phyloP scores from a whole-genome alignment of 208 protist species.

The Trypanosoma theileri region DNA sequence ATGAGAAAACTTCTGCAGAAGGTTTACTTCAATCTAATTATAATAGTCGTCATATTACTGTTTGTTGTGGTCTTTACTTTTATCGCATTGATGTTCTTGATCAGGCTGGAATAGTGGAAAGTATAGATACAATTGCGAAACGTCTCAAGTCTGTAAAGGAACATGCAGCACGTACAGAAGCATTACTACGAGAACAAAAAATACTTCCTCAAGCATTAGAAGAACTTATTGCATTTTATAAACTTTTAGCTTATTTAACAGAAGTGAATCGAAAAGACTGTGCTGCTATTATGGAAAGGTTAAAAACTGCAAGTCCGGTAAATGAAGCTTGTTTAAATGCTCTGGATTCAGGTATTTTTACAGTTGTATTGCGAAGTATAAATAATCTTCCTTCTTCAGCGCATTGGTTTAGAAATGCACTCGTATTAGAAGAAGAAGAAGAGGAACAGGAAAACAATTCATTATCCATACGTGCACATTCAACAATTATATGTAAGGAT shows the following conservation, averaged over 20 bases:
- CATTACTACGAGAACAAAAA: constrained; percentile 23
- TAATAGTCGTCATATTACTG: constrained; percentile 57
- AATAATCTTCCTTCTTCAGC: background rate
- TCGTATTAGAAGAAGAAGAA: constrained; percentile 24
- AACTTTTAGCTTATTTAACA: constrained; percentile 50
- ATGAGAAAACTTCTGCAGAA: constrained; percentile 12
- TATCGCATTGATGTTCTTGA: constrained; percentile 73
- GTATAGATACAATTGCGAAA: constrained; percentile 5
- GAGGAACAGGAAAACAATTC: background rate
- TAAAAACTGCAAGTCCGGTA: constrained; percentile 54
- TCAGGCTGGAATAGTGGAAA: constrained; percentile 15
- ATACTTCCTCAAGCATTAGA: constrained; percentile 38
- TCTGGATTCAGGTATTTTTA: constrained; percentile 65
- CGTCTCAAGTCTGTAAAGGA: constrained; percentile 15
- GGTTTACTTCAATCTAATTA: constrained; percentile 24
- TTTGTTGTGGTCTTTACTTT: constrained; percentile 71
- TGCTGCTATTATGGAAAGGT: constrained; percentile 60
- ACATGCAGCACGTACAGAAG: constrained; percentile 26
- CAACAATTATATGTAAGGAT: constrained; percentile 37
- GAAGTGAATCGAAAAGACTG: constrained; percentile 37
- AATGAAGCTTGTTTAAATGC: constrained; percentile 56
- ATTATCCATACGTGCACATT: constrained; percentile 32
- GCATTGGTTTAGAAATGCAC: constrained; percentile 24
- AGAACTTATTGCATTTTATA: constrained; percentile 44
- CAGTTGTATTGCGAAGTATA: constrained; percentile 43